Evolutionary conservation across 2,329 filamentous ascomycete species (phyloP).

Genomic region (Fusarium sp.): DNA sequence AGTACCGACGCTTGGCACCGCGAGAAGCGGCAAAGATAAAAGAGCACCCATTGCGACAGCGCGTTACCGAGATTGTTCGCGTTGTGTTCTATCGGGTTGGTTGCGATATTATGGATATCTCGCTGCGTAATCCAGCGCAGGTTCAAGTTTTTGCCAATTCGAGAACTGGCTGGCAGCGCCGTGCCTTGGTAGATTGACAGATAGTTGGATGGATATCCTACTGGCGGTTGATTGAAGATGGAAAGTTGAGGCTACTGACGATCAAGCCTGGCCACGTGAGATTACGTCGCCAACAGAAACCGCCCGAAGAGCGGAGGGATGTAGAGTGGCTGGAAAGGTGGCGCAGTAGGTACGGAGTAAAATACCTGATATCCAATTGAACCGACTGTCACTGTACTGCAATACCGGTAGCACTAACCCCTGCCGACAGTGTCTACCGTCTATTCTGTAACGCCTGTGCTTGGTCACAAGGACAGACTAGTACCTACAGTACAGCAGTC

Average conservation of each 20-base stretch:
- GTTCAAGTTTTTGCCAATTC: neutral
- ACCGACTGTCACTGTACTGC: neutral
- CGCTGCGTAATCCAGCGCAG: neutral
- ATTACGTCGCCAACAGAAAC: conserved; percentile 39
- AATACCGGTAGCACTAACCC: neutral
- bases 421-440: neutral
- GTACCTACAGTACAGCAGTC: conserved; percentile 8
- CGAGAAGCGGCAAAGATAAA: conserved; percentile 88
- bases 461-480: conserved; percentile 26
- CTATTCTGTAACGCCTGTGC: neutral
- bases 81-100: neutral
- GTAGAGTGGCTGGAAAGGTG: neutral
- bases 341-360: neutral
- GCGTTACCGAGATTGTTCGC: conserved; percentile 5
- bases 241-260: conserved; percentile 30
- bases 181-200: neutral
- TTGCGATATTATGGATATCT: neutral
- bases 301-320: conserved; percentile 9
- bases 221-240: conserved; percentile 21
- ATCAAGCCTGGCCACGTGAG: conserved; percentile 41
- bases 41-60: conserved; percentile 80
- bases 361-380: neutral
- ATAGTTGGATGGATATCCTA: neutral
- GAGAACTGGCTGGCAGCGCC: neutral
- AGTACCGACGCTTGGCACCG: conserved; percentile 84